A percentile compares a stretch with the other conserved stretches of the same genome.
These are phyloP conservation scores for Alloteropsis semialata DNA, from an alignment of 176 grass and related monocot genomes.

Conservation along the genomic window DNA sequence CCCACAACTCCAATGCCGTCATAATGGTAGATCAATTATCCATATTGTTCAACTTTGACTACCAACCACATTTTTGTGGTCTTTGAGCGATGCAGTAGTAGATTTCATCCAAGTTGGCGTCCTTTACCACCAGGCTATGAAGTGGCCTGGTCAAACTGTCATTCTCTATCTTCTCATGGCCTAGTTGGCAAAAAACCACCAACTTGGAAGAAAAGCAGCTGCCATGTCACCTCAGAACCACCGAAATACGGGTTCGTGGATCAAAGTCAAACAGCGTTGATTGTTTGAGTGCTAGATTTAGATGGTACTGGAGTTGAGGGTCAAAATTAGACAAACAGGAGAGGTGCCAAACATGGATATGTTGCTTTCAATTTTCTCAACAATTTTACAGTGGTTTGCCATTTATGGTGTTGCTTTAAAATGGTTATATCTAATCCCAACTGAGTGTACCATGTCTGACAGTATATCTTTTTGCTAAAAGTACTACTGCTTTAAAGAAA, in stretches of 20 bases:
- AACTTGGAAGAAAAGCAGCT: neutral
- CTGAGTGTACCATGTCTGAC: neutral
- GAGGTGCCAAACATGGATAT: neutral
- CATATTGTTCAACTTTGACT: neutral
- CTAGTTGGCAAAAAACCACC: neutral
- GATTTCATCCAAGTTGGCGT: neutral
- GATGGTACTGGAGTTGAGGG: neutral
- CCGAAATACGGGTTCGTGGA: neutral
- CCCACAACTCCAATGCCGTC: neutral
- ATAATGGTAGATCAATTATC: too few relatives aligned
- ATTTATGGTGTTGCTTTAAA: neutral
- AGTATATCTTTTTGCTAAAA: neutral
- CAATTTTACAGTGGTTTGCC: neutral
- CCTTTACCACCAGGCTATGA: neutral
- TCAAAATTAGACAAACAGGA: neutral
- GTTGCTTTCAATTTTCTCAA: neutral
- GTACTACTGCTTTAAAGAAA: slow-evolving; percentile 8
- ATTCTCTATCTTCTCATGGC: neutral
- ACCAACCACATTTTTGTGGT: neutral
- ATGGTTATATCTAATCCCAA: slow-evolving; percentile 9
- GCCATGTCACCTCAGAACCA: neutral
- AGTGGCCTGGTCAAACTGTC: neutral
- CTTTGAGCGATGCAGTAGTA: neutral
- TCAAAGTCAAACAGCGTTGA: neutral
- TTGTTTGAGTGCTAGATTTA: neutral